Conservation (phyloP, 345 rosid species). For the Syzygium grande region DNA sequence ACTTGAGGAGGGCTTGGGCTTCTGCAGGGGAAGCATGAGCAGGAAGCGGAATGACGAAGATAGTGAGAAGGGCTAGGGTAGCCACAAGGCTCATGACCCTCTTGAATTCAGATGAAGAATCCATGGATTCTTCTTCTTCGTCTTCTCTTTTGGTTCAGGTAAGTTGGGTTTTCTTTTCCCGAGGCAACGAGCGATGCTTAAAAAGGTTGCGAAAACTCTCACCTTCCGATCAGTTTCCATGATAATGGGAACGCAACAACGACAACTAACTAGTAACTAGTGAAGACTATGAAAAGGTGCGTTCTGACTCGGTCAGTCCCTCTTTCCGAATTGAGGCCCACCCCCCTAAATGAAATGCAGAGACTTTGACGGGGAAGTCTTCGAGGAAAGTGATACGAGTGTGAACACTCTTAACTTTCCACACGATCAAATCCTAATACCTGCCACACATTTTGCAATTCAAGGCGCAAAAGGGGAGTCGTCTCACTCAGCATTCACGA, state of each 20-base stretch:
- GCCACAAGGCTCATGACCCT: neutral
- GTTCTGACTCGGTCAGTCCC: neutral
- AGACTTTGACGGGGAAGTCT: neutral
- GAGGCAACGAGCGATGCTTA: neutral
- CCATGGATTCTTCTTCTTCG: neutral
- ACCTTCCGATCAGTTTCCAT: neutral
- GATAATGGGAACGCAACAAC: neutral
- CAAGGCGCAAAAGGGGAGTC: neutral
- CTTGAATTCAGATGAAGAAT: neutral
- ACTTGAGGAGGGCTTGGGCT: constrained; percentile 14
- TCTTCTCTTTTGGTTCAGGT: neutral
- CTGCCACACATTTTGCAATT: neutral
- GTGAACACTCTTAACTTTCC: neutral
- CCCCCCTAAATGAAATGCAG: neutral
- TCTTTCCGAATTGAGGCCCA: neutral
- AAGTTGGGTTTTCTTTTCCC: neutral
- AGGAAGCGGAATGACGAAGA: neutral
- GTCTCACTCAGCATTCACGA: neutral
- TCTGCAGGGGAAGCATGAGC: neutral
- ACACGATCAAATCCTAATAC: neutral
- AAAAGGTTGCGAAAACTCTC: neutral
- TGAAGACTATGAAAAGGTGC: neutral
- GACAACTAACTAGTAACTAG: neutral
- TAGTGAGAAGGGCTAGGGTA: neutral
- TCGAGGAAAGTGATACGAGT: neutral